phyloP scores from a whole-genome alignment of 2,329 filamentous ascomycete genomes.

The Periglandula ipomoeae region DNA sequence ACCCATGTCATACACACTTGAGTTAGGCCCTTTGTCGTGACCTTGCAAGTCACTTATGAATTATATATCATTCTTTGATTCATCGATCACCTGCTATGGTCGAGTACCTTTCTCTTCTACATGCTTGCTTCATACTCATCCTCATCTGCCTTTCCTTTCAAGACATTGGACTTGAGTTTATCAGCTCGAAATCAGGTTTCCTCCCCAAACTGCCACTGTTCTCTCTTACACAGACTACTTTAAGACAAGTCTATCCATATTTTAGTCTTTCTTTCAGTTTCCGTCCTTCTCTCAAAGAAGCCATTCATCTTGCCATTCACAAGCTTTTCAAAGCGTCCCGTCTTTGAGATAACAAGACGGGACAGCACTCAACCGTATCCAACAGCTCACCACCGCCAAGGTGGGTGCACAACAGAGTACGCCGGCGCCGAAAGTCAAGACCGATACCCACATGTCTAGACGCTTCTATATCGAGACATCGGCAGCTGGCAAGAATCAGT shows the following conservation, averaged over 20 bases:
- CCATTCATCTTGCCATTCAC: not conserved
- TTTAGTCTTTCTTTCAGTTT: not conserved
- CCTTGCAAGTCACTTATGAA: not conserved
- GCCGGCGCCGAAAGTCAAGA: not conserved
- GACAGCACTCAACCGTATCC: not conserved
- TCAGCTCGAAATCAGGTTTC: not conserved
- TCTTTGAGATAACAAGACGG: constrained; percentile 6
- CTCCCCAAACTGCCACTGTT: not conserved
- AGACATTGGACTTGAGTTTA: not conserved
- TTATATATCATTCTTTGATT: constrained; percentile 3
- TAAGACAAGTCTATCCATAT: not conserved
- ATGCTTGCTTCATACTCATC: not conserved
- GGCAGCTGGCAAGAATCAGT: constrained; percentile 24
- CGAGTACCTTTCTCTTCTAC: constrained; percentile 2
- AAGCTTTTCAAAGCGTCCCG: constrained; percentile 1
- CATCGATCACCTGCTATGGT: constrained; percentile 6
- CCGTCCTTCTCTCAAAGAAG: not conserved
- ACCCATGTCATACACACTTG: constrained; percentile 7
- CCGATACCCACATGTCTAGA: constrained; percentile 21
- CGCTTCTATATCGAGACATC: constrained; percentile 28
- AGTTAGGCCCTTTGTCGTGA: constrained; percentile 6
- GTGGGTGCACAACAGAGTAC: constrained; percentile 12
- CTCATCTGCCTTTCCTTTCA: not conserved
- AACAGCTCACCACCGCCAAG: constrained; percentile 8
- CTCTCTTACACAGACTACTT: not conserved